Conservation (phyloP, 2,329 filamentous ascomycete species). For the Ophiocordyceps unilateralis region DNA sequence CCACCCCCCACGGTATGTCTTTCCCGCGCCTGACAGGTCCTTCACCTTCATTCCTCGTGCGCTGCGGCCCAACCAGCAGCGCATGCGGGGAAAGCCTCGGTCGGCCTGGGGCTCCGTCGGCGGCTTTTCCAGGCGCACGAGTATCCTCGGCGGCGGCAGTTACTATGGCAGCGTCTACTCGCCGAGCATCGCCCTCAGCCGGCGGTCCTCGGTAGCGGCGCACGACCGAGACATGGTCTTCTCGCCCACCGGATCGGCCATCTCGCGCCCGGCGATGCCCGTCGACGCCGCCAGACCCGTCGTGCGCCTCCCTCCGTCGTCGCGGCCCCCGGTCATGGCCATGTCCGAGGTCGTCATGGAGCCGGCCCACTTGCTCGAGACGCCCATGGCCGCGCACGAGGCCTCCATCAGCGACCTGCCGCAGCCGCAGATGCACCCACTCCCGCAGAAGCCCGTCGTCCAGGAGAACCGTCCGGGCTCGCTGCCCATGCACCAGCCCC, state of each 20-base stretch:
- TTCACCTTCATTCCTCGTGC: constrained; percentile 97
- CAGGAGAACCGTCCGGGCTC: constrained; percentile 34
- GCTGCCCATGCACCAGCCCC: constrained; percentile 78
- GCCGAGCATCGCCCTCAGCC: constrained; percentile 73
- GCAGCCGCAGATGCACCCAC: constrained; percentile 39
- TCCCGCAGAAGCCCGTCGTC: constrained; percentile 39
- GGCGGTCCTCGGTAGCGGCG: constrained; percentile 57
- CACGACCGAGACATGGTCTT: constrained; percentile 54
- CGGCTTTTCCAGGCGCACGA: constrained; percentile 62
- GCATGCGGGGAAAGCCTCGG: constrained; percentile 49
- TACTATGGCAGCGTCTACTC: constrained; percentile 65
- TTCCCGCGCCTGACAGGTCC: constrained; percentile 74
- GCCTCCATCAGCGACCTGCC: constrained; percentile 33
- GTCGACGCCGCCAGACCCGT: constrained; percentile 52
- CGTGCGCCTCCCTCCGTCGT: constrained; percentile 62
- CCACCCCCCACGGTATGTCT: constrained; percentile 69
- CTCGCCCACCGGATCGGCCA: constrained; percentile 64
- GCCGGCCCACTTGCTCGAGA: constrained; percentile 5
- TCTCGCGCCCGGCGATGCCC: constrained; percentile 48
- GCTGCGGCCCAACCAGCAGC: constrained; percentile 83
- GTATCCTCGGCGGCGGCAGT: constrained; percentile 50
- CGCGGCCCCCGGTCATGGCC: constrained; percentile 12
- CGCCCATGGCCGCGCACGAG: constrained; percentile 6
- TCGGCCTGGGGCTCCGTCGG: constrained; percentile 52
- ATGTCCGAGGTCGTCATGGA: constrained; percentile 6